A percentile compares a stretch with the other conserved stretches of the same genome.
These are phyloP conservation scores for Aspergillus carbonarius DNA, from an alignment of 2,329 filamentous ascomycete genomes.

Conservation along the genomic window DNA sequence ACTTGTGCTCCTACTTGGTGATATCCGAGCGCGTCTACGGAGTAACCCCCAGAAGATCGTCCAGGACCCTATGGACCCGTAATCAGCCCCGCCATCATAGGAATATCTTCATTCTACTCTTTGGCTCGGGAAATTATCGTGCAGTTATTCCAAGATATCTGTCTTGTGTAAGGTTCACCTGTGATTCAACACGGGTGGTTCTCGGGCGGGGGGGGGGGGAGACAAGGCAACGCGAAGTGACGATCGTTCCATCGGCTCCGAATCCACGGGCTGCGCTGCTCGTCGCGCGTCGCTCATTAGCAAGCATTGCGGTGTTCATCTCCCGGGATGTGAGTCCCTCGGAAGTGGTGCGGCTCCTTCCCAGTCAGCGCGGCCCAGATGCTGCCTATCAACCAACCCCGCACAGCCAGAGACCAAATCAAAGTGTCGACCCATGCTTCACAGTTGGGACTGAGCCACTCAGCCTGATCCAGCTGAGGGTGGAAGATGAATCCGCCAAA, in stretches of 20 bases:
- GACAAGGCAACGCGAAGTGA: not conserved
- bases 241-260: not conserved
- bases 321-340: not conserved
- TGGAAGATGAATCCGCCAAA: not conserved
- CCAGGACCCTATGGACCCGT: not conserved
- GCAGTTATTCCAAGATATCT: not conserved
- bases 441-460: not conserved
- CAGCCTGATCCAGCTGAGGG: not conserved
- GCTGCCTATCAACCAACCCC: not conserved
- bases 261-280: not conserved
- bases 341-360: not conserved
- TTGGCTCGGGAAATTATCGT: constrained; percentile 4
- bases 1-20: not conserved
- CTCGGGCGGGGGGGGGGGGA: not conserved
- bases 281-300: not conserved
- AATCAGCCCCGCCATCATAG: not conserved
- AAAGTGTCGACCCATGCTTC: not conserved
- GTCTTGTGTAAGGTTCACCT: not conserved
- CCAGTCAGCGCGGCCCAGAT: not conserved
- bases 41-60: constrained; percentile 1
- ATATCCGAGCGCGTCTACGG: not conserved
- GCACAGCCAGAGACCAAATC: not conserved
- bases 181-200: not conserved
- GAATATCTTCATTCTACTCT: not conserved
- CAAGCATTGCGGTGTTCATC: not conserved